Conservation (phyloP, 2,329 filamentous ascomycete species). For the Colletotrichum sp. region DNA sequence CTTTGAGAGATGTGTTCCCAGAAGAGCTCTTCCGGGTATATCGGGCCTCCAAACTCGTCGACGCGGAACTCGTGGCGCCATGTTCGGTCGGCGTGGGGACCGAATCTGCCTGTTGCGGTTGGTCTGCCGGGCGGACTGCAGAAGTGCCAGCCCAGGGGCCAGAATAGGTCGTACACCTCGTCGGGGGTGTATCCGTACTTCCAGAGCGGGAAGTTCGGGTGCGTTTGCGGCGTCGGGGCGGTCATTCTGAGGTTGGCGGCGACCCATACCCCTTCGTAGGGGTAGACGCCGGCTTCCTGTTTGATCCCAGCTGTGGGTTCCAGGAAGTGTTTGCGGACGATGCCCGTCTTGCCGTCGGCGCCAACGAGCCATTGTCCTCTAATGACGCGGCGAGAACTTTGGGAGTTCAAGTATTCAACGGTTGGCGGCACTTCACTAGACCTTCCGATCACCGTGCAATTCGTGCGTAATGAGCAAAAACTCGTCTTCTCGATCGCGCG, state of each 20-base stretch:
- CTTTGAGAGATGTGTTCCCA: not conserved
- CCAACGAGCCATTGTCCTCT: not conserved
- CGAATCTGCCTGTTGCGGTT: not conserved
- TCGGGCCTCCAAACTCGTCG: not conserved
- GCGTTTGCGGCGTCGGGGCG: not conserved
- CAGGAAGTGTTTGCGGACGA: not conserved
- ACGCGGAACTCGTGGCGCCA: not conserved
- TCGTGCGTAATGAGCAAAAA: not conserved
- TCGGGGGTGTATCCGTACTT: not conserved
- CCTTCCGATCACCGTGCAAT: not conserved
- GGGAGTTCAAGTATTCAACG: not conserved
- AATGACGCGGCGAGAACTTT: not conserved
- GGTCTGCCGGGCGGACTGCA: not conserved
- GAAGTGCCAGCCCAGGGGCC: not conserved
- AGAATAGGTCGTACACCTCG: not conserved
- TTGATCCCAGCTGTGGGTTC: not conserved
- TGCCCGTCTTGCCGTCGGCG: not conserved
- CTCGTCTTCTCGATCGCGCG: not conserved
- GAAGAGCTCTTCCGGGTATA: not conserved
- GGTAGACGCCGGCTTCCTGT: not conserved
- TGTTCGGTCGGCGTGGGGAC: not conserved
- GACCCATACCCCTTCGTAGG: not conserved
- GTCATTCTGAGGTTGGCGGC: not conserved
- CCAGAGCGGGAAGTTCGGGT: not conserved
- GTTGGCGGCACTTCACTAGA: not conserved